phyloP scores from a whole-genome alignment of 2,329 filamentous ascomycete species.

The Karstenula rhodostoma region DNA sequence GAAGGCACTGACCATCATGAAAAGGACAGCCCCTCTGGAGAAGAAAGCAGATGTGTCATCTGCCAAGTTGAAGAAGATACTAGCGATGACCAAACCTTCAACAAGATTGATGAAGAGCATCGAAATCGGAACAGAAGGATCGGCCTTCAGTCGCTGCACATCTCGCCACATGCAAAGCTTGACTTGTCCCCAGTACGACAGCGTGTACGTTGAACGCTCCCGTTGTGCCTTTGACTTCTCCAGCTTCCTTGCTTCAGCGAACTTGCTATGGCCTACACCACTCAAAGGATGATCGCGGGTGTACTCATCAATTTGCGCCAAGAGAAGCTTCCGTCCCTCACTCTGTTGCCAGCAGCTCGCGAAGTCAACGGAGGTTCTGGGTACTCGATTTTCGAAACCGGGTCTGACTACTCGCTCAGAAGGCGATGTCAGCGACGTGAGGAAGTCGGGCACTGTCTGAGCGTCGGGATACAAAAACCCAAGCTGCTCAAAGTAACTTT shows the following conservation, averaged over 20 bases:
- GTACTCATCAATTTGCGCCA: constrained; percentile 56
- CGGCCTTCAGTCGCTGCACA: constrained; percentile 77
- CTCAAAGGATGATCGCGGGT: constrained; percentile 54
- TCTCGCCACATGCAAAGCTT: constrained; percentile 82
- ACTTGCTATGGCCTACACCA: constrained; percentile 50
- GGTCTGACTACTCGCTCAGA: constrained; percentile 55
- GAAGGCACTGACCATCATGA: constrained; percentile 60
- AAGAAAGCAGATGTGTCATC: constrained; percentile 77
- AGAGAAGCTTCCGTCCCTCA: constrained; percentile 53
- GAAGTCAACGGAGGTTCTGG: constrained; percentile 61
- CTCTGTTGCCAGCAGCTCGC: constrained; percentile 63
- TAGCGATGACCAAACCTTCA: constrained; percentile 79
- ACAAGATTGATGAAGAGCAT: constrained; percentile 74
- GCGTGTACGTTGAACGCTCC: constrained; percentile 78
- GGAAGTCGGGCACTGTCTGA: constrained; percentile 77
- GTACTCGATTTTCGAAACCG: constrained; percentile 56
- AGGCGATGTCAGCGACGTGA: constrained; percentile 73
- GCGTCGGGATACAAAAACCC: constrained; percentile 77
- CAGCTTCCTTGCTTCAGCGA: constrained; percentile 47
- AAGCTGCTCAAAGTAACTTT: constrained; percentile 71
- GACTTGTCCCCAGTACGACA: constrained; percentile 79
- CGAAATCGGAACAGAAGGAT: constrained; percentile 76
- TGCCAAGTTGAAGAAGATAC: constrained; percentile 80
- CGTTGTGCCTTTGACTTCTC: constrained; percentile 60
- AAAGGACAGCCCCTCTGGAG: constrained; percentile 78